A percentile compares a stretch with the other conserved stretches of the same genome.
phyloP scores from a whole-genome alignment of 164 flowering plant species.

The Dillenia suffruticosa region DNA sequence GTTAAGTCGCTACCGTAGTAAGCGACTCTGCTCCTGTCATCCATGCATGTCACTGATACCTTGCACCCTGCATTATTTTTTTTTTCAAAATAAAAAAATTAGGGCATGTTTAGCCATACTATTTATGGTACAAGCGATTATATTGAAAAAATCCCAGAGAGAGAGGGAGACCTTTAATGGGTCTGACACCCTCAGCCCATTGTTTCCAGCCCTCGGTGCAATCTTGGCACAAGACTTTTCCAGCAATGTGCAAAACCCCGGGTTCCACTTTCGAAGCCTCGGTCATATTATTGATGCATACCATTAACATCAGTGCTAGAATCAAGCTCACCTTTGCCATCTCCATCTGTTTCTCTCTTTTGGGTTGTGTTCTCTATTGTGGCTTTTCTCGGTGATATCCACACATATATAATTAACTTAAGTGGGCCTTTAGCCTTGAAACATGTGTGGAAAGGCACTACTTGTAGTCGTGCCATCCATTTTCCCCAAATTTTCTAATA shows the following conservation, averaged over 20 bases:
- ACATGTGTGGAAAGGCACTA: neutral
- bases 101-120: neutral
- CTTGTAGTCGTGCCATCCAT: slow-evolving; percentile 1
- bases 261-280: slow-evolving; percentile 22
- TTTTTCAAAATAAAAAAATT: neutral
- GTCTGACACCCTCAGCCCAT: slow-evolving; percentile 50
- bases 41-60: slow-evolving; percentile 67
- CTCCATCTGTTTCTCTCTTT: slow-evolving; percentile 15
- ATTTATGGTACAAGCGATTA: neutral
- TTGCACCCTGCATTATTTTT: slow-evolving; percentile 34
- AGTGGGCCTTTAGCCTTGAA: neutral
- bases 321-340: slow-evolving; percentile 4
- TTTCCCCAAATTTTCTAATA: neutral
- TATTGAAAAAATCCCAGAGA: neutral
- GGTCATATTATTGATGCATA: slow-evolving; percentile 9
- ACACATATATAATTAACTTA: neutral
- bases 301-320: slow-evolving; percentile 17
- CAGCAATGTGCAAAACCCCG: slow-evolving; percentile 42
- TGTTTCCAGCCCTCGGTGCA: slow-evolving; percentile 60
- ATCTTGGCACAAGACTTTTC: slow-evolving; percentile 83
- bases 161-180: slow-evolving; percentile 49
- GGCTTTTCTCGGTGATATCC: neutral
- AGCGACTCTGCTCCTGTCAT: slow-evolving; percentile 44
- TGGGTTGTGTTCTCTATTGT: slow-evolving; percentile 10
- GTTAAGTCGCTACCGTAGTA: slow-evolving; percentile 65